Evolutionary conservation across 1,284 basidiomycete species (phyloP).

Genomic region (Boletus semigastroideus): DNA sequence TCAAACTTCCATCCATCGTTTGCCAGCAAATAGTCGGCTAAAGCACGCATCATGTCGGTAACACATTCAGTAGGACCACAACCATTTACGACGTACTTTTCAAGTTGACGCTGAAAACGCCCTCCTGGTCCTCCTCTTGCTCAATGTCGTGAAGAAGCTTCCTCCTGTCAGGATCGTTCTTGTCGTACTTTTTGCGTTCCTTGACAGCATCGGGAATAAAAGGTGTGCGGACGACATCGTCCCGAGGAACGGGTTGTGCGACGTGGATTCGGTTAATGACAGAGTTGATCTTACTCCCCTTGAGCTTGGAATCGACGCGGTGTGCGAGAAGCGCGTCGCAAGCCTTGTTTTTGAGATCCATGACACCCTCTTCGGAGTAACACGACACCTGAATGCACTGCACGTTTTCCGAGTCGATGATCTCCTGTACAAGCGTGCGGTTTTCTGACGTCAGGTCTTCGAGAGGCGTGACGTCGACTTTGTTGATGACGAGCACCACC

Average conservation of each 20-base stretch:
- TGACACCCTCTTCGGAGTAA: constrained; percentile 93
- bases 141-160: constrained; percentile 80
- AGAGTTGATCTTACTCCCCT: constrained; percentile 89
- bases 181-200: constrained; percentile 81
- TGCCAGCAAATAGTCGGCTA: constrained; percentile 88
- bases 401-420: constrained; percentile 72
- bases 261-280: constrained; percentile 94
- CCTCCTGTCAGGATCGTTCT: constrained; percentile 73
- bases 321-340: constrained; percentile 92
- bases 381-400: constrained; percentile 84
- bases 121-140: constrained; percentile 80
- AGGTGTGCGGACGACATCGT: constrained; percentile 80
- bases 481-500: constrained; percentile 91
- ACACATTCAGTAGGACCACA: neutral
- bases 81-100: constrained; percentile 58
- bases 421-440: constrained; percentile 80
- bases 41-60: constrained; percentile 2
- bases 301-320: constrained; percentile 89
- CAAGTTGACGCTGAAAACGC: constrained; percentile 87
- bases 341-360: constrained; percentile 89
- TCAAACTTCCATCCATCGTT: constrained; percentile 97
- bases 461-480: constrained; percentile 87
- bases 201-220: constrained; percentile 85
- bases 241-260: constrained; percentile 83
- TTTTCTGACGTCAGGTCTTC: constrained; percentile 78